Evolutionary conservation across 2,329 filamentous ascomycete species (phyloP), one percentile per base, ranked within the genome.

Genomic region (Sclerotinia spermophila): DNA sequence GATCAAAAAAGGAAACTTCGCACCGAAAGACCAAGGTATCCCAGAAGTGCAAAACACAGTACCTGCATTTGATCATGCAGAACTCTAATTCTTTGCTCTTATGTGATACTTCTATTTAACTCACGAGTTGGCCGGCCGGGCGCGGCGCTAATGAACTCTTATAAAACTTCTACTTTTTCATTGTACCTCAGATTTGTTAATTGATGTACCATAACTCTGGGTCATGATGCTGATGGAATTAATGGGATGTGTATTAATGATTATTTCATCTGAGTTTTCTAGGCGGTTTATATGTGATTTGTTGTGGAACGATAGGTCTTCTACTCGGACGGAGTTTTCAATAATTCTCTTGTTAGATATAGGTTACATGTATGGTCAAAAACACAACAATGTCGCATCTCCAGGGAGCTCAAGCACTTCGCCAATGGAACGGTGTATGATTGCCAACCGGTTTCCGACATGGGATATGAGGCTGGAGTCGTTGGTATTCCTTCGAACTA

Each of bases 1-100:
- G 76, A 76, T 92, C 73, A 84, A 75, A 71, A 80, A 85, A 69
- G 77, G 78, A 53, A 77, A 82, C 72, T 82, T 84, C 71, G 80
- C 76, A 81, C 81, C 66, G 40, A 76, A 72, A 67, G 58, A 70
- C 59, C 69, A 72, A 66, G 68, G 69, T 55, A 73, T 75, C 68
- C 56, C 75, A 65, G 61, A 75, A 68, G 56, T 72, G 71, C 68
- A 77, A 72, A 51, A 79, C 70, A 68, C 82, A 51, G 71, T 75
- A 19, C 45, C 75, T 30, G 69, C 74, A 38, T 76, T 76, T 68
- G 77, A 79, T 59, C 75, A 77, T 60, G 72, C 65, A 19, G 76
- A 78, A 58, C 71, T 78, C 56, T 78, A 72, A 74, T 68, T 27
- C 40, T 68, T 30, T 66, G 35, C 33, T 48, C 15, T 53, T 30